Evolutionary conservation across 2,329 filamentous ascomycete genomes (phyloP), one percentile per base, ranked within the genome.

Genomic region (Malbranchea cinnamomea): DNA sequence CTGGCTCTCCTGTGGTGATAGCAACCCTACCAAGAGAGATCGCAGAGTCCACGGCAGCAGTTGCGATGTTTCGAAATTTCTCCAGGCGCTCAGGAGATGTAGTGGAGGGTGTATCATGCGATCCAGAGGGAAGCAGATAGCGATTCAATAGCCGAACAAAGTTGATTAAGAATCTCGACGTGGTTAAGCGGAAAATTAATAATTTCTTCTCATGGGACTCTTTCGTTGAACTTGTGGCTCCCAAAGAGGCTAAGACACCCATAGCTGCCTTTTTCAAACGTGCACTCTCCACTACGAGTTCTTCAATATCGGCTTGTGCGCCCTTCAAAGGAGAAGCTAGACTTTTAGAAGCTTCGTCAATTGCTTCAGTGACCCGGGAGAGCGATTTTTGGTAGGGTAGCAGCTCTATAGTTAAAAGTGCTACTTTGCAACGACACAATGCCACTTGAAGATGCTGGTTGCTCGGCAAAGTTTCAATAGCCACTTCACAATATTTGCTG

Each of bases 201-300:
- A 18, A n/a, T 6, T 10, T 28, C 12, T 23, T 9, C 40, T 38
- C 9, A 40, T 37, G 14, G 37, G 34, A 11, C 12, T 11, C 10
- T 32, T 37, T 9, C 38, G 34, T 11, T 37, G 35, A 3, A 12
- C 11, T 4, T 39, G 37, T 13, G 45, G 51, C 9, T 40, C 41
- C 46, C 17, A 37, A 11, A 14, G 27, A 22, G 19, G 34, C 33
- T 7, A 36, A 16, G 23, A 33, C 49, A 23, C 43, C 44, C 45
- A 60, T 55, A 3, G 55, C 42, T 16, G 49, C 29, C 33, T 59
- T 62, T 34, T 60, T 60, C 19, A 62, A 41, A 35, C 50, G 55
- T 3, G 56, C 53, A 14, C 56, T 45, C 38, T 57, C 55, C 24
- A 60, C 43, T 9, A 62, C 40, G 4, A 62, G 41, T 19, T 60